Evolutionary conservation across 164 flowering plant genomes (phyloP), one percentile per base, ranked within the genome.

Genomic region (Macadamia tetraphylla): DNA sequence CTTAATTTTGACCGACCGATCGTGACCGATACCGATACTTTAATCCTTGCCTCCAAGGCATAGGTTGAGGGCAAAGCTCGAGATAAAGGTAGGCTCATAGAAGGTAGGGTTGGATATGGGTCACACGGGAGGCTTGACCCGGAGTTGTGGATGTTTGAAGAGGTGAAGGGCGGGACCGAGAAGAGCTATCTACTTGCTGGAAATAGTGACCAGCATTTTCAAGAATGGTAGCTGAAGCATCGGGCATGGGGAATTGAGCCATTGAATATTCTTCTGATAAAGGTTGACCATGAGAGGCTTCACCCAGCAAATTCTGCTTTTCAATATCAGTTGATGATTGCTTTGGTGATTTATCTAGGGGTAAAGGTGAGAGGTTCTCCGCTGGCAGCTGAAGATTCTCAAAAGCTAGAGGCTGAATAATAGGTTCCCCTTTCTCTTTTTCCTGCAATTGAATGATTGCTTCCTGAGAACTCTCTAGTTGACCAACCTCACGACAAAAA

Each of bases 41-140:
- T n/a, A n/a, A n/a, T n/a, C n/a, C n/a, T n/a, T n/a, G n/a, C n/a
- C n/a, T n/a, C n/a, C n/a, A 32, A 15, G 70, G 40, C 44, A 58
- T 29, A 71, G 73, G 53, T 40, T 71, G 83, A 62, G 49, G 49
- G 67, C 63, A 69, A 63, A 49, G 46, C 60, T 75, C 66, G 71
- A 69, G 69, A 51, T 18, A 64, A 61, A 17, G 71, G 61, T 49
- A 67, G 77, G 62, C 14, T 53, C 3, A 57, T 10, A 46, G 81
- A 63, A 69, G 56, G 62, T 23, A 60, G 29, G 67, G 70, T 68
- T 58, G 55, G 66, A 57, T 57, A n/a, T 59, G 82, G 46, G 67
- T 75, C 67, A 66, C 49, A 40, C 32, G 48, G 57, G n/a, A 52
- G 53, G 53, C 15, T 49, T 9, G 2, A 9, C 6, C 6, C 8